A percentile compares a stretch with the other conserved stretches of the same genome.
Conservation (phyloP, 1,284 basidiomycete genomes). For the Amylostereum areolatum region DNA sequence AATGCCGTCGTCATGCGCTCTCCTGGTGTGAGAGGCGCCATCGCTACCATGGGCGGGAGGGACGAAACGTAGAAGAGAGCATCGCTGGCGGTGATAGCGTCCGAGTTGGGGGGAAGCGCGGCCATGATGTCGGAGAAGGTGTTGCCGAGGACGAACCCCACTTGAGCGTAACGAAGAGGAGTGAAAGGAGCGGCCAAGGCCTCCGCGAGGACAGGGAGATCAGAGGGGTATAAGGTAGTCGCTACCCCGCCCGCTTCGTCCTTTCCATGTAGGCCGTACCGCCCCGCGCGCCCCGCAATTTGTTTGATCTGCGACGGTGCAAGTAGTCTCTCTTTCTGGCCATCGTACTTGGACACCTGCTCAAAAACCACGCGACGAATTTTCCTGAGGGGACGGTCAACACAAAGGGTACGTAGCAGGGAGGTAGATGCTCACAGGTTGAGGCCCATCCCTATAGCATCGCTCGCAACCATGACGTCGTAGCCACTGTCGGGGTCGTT, state of each 20-base stretch:
- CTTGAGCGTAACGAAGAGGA: slow-evolving; percentile 26
- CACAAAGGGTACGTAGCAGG: background rate
- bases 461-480: slow-evolving; percentile 86
- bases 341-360: slow-evolving; percentile 71
- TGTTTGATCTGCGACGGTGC: slow-evolving; percentile 88
- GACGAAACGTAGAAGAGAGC: slow-evolving; percentile 23
- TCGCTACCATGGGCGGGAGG: slow-evolving; percentile 18
- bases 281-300: slow-evolving; percentile 93
- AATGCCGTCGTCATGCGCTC: slow-evolving; percentile 11
- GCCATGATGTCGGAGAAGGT: slow-evolving; percentile 22
- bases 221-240: slow-evolving; percentile 67
- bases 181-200: slow-evolving; percentile 34
- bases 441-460: slow-evolving; percentile 95
- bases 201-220: slow-evolving; percentile 59
- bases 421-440: slow-evolving; percentile 64
- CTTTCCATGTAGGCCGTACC: slow-evolving; percentile 71
- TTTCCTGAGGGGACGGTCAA: slow-evolving; percentile 47
- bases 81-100: slow-evolving; percentile 13
- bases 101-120: slow-evolving; percentile 33
- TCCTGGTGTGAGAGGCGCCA: slow-evolving; percentile 14
- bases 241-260: slow-evolving; percentile 50
- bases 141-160: slow-evolving; percentile 20
- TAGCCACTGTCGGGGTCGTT: slow-evolving; percentile 75
- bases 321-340: slow-evolving; percentile 46
- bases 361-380: slow-evolving; percentile 91